Percentiles rank a stretch among this genome's conserved stretches.
These are phyloP conservation scores for Cadophora sp. DNA, from an alignment of 2,329 filamentous ascomycete genomes.

Conservation along the genomic window DNA sequence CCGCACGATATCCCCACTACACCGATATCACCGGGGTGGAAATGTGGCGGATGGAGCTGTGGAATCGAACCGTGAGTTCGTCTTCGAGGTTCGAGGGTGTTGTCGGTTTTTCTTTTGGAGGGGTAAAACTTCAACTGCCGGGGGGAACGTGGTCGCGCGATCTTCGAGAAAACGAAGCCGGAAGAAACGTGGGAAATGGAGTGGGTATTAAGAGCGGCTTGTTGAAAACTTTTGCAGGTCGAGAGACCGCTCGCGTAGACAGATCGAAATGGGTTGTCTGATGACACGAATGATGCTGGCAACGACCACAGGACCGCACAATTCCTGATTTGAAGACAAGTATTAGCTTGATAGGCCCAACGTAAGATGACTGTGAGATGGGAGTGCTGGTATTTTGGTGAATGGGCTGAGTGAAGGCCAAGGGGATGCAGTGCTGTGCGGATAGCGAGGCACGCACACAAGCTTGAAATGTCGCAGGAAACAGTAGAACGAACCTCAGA, in stretches of 20 bases:
- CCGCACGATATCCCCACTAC: conserved; percentile 41
- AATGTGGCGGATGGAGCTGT: conserved; percentile 8
- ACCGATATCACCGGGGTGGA: conserved; percentile 21
- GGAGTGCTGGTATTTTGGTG: conserved; percentile 5
- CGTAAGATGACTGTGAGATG: conserved; percentile 22
- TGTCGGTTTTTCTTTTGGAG: neutral
- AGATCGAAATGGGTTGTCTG: conserved; percentile 35
- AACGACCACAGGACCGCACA: conserved; percentile 30
- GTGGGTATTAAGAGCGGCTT: conserved; percentile 26
- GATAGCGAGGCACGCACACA: conserved; percentile 26
- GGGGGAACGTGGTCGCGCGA: conserved; percentile 10
- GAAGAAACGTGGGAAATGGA: conserved; percentile 20
- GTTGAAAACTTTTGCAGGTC: conserved; percentile 30
- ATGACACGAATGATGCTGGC: conserved; percentile 40
- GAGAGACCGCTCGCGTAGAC: conserved; percentile 34
- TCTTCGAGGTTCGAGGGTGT: conserved; percentile 13
- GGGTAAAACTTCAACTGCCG: conserved; percentile 14
- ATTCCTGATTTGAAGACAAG: conserved; percentile 28
- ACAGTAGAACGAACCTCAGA: conserved; percentile 29
- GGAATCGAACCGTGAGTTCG: conserved; percentile 16
- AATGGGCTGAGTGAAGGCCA: conserved; percentile 13
- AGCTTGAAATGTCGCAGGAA: conserved; percentile 23
- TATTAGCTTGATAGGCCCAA: conserved; percentile 31
- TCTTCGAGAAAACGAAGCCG: conserved; percentile 17
- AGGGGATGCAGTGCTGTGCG: conserved; percentile 30